Base-by-base conservation (phyloP, 495 filamentous ascomycete genomes). In the Melanomma pulvis-pyrius region DNA sequence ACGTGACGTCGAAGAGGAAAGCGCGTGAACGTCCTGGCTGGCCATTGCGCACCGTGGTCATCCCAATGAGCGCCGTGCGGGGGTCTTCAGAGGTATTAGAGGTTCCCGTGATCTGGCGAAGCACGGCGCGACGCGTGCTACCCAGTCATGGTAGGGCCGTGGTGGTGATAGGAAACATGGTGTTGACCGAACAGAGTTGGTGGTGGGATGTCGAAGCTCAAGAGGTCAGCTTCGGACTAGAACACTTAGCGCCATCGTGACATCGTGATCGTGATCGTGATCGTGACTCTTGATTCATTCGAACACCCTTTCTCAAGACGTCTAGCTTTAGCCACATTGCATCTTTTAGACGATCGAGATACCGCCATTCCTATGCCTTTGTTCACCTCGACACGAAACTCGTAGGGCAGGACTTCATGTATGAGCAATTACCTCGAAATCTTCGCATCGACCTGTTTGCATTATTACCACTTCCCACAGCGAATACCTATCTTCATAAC, bases 1-100 rank as follows among this genome's bases (percentile, higher is more conserved):
- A 75, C 74, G 74, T 1, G 70, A 75, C 12, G 72, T 67, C 17
- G 65, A 72, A 17, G 74, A 68, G 25, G 61, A 52, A 41, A 67
- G 64, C 68, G 55, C 68, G n/a, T 65, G 68, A 60, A 74, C 64
- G 82, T 69, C 69, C 55, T 69, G 46, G 55, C 62, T 68, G 39
- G 69, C 65, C 69, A 74, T 74, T 32, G 56, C 48, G 34, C 12
- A 41, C 7, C 19, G 46, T 9, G 32, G 13, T 19, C 21, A 49
- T 41, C 26, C 17, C 22, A 53, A 8, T 17, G 29, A 1, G 68
- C 12, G 60, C 46, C 21, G 57, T n/a, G 30, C 25, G 5, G 21
- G 63, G 47, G 26, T 12, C 29, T 21, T 28, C 48, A 49, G 48
- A 44, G 44, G 11, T 1, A 8, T 60, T 29, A 46, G 4, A 19